Conservation (phyloP, 352 stramenopile genomes). For the Phytopythium ostracodes region DNA sequence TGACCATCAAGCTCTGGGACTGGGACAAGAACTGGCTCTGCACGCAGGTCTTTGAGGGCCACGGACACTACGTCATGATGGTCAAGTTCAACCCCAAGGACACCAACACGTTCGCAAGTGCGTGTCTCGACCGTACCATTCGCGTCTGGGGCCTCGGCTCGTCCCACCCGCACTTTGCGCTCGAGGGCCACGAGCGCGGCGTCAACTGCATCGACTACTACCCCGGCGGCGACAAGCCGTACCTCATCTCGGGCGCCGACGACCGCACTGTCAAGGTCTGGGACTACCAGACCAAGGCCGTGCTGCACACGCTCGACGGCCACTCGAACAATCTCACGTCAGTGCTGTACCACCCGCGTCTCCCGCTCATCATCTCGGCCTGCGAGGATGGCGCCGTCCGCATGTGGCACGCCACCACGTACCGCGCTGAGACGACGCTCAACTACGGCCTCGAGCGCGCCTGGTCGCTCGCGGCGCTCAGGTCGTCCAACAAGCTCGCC, state of each 20-base stretch:
- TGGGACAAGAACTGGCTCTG: conserved; percentile 89
- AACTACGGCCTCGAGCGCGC: conserved; percentile 99
- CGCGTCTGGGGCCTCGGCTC: conserved; percentile 94
- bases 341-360: conserved; percentile 97
- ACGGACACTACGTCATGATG: conserved; percentile 99
- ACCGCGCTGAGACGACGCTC: conserved; percentile 97
- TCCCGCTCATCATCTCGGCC: conserved; percentile 97
- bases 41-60: conserved; percentile 86
- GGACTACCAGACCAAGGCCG: conserved; percentile 99
- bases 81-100: conserved; percentile 99
- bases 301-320: conserved; percentile 98
- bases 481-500: conserved; percentile 88
- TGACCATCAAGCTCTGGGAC: conserved; percentile 99
- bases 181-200: conserved; percentile 93
- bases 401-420: conserved; percentile 93
- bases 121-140: conserved; percentile 96
- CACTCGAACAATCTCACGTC: conserved; percentile 99
- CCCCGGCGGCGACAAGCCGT: conserved; percentile 97
- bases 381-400: conserved; percentile 96
- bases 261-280: conserved; percentile 98
- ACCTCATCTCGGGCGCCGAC: conserved; percentile 96
- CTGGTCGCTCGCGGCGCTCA: conserved; percentile 91
- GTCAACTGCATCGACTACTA: conserved; percentile 99
- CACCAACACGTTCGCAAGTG: conserved; percentile 97
- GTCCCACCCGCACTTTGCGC: conserved; percentile 90